Evolutionary conservation across 2,329 filamentous ascomycete genomes (phyloP), one percentile per base, ranked within the genome.

Genomic region (Alternaria arborescens): DNA sequence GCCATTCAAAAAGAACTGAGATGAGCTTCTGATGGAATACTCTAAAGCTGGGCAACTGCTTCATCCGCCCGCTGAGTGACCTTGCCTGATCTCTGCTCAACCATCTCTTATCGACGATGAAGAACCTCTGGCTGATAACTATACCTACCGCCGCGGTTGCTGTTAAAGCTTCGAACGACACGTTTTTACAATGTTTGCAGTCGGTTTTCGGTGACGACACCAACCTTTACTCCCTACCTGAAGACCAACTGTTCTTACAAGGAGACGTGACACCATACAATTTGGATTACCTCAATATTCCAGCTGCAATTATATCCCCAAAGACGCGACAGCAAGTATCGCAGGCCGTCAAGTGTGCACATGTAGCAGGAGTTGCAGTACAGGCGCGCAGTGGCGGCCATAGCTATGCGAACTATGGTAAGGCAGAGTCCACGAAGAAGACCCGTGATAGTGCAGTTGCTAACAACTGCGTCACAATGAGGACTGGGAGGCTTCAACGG

Each of bases 381-480:
- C 48, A 51, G 20, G 48, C 48, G 20, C 48, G 32, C 20, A 51
- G 48, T 8, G 48, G 48, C 8, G 32, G 48, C 2, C 48, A 51
- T 51, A 51, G 48, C 16, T 51, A 51, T 26, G 48, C 48, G 5
- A 51, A 51, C 20, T 51, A 51, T 51, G 48, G 48, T 51, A 40
- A 40, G 48, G 20, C 30, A 14, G n/a, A 28, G 20, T 30, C 16
- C 48, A 28, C 22, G 20, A 51, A 14, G 32, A 51, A n/a, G 6
- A 16, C 0, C 8, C 32, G 20, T 6, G 22, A 16, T 26, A 20
- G 14, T 38, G 32, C 0, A 36, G 5, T 36, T 14, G 32, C 32
- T 36, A 12, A 36, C 5, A 36, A 36, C 5, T 14, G 32, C 14
- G 32, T 36, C 5, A 2, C 12, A 16, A 14, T 14, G 16, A 36